Evolutionary conservation across 139 green algal genomes (phyloP).

Genomic region (Chlamydomonas sp.): DNA sequence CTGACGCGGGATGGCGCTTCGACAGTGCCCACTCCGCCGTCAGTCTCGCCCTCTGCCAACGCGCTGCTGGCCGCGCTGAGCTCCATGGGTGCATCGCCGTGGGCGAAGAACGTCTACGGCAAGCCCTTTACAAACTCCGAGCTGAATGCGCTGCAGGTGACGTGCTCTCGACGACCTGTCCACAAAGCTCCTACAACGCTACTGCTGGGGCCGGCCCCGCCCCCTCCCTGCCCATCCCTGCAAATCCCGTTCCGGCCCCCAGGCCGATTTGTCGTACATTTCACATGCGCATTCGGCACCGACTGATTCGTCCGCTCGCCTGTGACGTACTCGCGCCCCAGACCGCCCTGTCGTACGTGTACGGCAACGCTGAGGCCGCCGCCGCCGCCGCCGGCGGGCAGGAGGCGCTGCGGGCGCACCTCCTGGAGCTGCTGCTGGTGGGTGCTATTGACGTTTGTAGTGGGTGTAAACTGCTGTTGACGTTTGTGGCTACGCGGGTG

Average conservation of each 20-base stretch:
- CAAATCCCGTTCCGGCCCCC: too few relatives aligned
- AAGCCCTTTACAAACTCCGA: constrained; percentile 27
- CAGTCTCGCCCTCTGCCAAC: too few relatives aligned
- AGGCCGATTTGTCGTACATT: too few relatives aligned
- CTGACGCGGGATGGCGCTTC: too few relatives aligned
- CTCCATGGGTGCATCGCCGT: background rate
- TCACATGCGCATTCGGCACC: too few relatives aligned
- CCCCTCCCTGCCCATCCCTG: background rate
- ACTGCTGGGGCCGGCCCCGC: too few relatives aligned
- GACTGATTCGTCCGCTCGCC: too few relatives aligned
- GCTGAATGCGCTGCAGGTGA: constrained; percentile 17
- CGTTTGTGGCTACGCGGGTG: too few relatives aligned
- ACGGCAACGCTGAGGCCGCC: background rate
- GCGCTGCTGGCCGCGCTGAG: background rate
- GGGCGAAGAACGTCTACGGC: constrained; percentile 7
- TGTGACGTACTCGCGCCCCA: background rate
- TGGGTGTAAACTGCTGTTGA: too few relatives aligned
- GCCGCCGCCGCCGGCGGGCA: background rate
- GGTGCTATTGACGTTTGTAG: background rate
- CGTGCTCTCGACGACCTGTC: background rate
- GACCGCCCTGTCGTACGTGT: background rate
- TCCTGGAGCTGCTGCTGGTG: constrained; percentile 19
- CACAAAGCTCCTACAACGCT: too few relatives aligned
- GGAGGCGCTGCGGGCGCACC: background rate
- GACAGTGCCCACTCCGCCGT: too few relatives aligned